These are phyloP conservation scores for Tinospora cordifolia DNA, from an alignment of 164 flowering plant genomes.

Conservation along the genomic window DNA sequence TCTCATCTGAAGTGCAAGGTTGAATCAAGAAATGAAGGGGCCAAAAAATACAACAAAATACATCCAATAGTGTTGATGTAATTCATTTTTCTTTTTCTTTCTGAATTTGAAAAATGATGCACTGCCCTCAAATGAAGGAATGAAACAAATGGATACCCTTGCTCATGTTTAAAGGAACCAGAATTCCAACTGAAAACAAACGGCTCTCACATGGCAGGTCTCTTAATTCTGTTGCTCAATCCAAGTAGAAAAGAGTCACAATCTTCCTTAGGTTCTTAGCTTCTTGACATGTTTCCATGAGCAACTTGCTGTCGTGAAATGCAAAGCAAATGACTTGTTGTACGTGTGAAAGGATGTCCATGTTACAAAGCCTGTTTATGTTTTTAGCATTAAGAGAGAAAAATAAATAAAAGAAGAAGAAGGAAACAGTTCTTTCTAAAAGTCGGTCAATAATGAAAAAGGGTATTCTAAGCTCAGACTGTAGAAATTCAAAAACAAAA, in stretches of 20 bases:
- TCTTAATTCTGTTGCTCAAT: constrained; percentile 24
- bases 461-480: background rate
- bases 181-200: background rate
- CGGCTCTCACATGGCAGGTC: background rate
- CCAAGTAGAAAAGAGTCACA: constrained; percentile 89
- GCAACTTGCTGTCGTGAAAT: constrained; percentile 84
- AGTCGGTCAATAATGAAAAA: background rate
- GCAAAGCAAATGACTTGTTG: constrained; percentile 99
- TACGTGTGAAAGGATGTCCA: constrained; percentile 91
- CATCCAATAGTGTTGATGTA: background rate
- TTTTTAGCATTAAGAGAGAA: too few species aligned
- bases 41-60: background rate
- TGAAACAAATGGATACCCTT: background rate
- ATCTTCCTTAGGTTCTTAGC: constrained; percentile 89
- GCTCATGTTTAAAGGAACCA: background rate
- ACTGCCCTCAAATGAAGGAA: background rate
- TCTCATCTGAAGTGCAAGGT: background rate
- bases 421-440: background rate
- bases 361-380: constrained; percentile 73
- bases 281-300: constrained; percentile 98
- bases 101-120: background rate
- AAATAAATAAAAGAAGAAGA: too few species aligned
- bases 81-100: background rate
- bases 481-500: background rate
- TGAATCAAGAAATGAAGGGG: background rate